Percentiles rank a stretch among this genome's conserved stretches.
Evolutionary conservation across 2,329 filamentous ascomycete genomes (phyloP).

Genomic region (Clarireedia paspali): DNA sequence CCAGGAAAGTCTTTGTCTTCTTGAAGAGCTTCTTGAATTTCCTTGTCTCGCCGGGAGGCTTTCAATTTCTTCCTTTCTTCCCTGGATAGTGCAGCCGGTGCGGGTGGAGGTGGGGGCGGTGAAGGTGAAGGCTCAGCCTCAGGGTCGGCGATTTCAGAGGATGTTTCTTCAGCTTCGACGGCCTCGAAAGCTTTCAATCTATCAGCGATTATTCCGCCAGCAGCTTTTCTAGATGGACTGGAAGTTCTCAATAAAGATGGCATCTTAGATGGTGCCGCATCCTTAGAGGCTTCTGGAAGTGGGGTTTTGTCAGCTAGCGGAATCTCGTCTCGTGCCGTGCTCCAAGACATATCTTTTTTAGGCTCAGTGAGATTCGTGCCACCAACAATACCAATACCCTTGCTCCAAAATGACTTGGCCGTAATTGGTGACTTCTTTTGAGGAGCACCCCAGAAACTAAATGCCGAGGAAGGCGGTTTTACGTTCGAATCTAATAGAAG

Average conservation of each 20-base stretch:
- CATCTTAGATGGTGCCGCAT: slow-evolving; percentile 33
- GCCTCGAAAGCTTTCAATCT: slow-evolving; percentile 49
- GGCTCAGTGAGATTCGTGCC: slow-evolving; percentile 12
- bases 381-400: slow-evolving; percentile 19
- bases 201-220: slow-evolving; percentile 47
- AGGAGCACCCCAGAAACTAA: slow-evolving; percentile 50
- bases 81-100: slow-evolving; percentile 11
- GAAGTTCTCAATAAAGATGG: slow-evolving; percentile 33
- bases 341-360: slow-evolving; percentile 32
- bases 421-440: slow-evolving; percentile 31
- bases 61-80: slow-evolving; percentile 1
- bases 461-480: slow-evolving; percentile 28
- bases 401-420: slow-evolving; percentile 12
- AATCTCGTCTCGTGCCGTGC: slow-evolving; percentile 35
- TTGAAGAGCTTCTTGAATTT: neutral
- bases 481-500: slow-evolving; percentile 1
- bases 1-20: slow-evolving; percentile 4
- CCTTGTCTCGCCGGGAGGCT: too few relatives aligned
- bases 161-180: slow-evolving; percentile 23
- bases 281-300: slow-evolving; percentile 41
- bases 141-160: slow-evolving; percentile 10
- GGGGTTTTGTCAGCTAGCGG: slow-evolving; percentile 42
- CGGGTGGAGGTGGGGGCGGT: slow-evolving; percentile 30
- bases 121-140: slow-evolving; percentile 30
- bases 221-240: slow-evolving; percentile 37